phyloP scores from a whole-genome alignment of 2,329 filamentous ascomycete species.

The Lecanicillium sp. region DNA sequence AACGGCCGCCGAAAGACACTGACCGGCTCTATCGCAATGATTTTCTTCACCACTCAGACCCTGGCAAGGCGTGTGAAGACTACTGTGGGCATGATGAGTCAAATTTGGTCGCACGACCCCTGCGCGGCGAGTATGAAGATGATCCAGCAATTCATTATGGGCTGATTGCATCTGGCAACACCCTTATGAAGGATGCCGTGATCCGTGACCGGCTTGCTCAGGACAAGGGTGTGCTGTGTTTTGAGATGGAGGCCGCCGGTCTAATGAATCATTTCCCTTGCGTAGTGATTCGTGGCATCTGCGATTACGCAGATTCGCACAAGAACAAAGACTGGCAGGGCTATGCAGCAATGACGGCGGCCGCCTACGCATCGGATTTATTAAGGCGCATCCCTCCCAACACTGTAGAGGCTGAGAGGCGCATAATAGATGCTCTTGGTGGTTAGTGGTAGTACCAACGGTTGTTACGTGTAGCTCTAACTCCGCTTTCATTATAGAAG shows the following conservation, averaged over 20 bases:
- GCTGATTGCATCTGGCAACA: background rate
- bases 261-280: background rate
- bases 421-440: background rate
- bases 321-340: constrained; percentile 16
- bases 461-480: too few species aligned
- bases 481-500: too few species aligned
- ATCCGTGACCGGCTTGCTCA: too few species aligned
- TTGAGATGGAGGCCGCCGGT: background rate
- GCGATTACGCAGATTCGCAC: constrained; percentile 20
- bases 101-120: too few species aligned
- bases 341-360: constrained; percentile 15
- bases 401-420: too few species aligned
- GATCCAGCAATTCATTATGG: background rate
- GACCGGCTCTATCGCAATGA: constrained; percentile 9
- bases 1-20: constrained; percentile 5
- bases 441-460: background rate
- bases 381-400: too few species aligned
- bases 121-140: background rate
- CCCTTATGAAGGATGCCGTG: background rate
- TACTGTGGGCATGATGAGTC: too few species aligned
- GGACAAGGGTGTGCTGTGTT: background rate
- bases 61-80: too few species aligned
- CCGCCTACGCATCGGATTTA: constrained; percentile 13
- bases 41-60: too few species aligned
- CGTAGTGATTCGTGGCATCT: constrained; percentile 19